Base-by-base conservation (phyloP, 1,284 basidiomycete species). In the Moniliella sp. region DNA sequence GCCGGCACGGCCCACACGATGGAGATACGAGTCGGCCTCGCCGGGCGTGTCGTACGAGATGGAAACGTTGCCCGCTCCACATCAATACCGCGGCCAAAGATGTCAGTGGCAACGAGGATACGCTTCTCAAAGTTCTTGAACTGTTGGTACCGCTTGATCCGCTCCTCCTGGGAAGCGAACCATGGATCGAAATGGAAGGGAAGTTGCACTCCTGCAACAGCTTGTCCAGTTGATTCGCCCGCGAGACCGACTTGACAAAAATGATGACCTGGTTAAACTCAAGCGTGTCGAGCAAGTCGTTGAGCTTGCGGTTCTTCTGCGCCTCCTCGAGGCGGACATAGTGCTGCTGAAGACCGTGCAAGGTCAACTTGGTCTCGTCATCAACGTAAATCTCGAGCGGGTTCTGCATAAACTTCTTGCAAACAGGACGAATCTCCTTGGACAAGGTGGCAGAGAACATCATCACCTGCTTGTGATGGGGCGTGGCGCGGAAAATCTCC, bases 221-320 rank as follows among this genome's bases (percentile, higher is more conserved):
- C 62, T 86, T 83, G 68, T 99, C 88, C 43, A 99, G 67, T 63
- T 94, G 83, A 38, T 86, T 86, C 2, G 91, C 91, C 42, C 91
- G 78, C 18, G 79, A 77, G 31, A 94, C 84, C 5, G 86, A 93
- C 65, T 94, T 97, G 48, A 97, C 91, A 50, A 99, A 99, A 54
- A 97, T 99, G 46, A 93, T 88, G 49, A 99, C 91, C 64, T 99
- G 91, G 63, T 99, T 99, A 69, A 97, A 99, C 65, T 99, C 91
- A 38, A 99, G 69, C 14, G 76, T 79, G 62, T 99, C 91, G 37
- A 99, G 70, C 28, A 97, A 65, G 48, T 94, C 88, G 57, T 97
- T 99, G 37, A 97, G 65, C 66, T 94, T 97, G 66, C 86, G 74
- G 67, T 97, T 97, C 70, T 99, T 99, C 40, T 74, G 75, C 26